A percentile compares a stretch with the other conserved stretches of the same genome.
Evolutionary conservation across 1,139 yeast species (phyloP).

Genomic region (Geotrichum candidum): DNA sequence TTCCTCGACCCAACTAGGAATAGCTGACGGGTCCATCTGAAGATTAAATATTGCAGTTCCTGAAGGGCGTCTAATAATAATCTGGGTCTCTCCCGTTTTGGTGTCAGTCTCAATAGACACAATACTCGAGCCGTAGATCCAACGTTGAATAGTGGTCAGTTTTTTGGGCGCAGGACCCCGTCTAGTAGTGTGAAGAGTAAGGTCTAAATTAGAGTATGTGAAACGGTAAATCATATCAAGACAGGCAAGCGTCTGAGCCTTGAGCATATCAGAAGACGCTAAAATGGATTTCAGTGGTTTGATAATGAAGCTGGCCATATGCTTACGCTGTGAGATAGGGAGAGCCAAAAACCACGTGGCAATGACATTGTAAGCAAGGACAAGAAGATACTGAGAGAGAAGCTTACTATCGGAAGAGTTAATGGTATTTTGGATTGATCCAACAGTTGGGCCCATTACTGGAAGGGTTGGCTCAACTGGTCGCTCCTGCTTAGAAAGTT

Average conservation of each 20-base stretch:
- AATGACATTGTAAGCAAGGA: constrained; percentile 63
- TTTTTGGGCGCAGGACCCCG: constrained; percentile 21
- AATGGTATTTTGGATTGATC: constrained; percentile 18
- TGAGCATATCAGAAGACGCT: constrained; percentile 38
- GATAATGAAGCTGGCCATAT: constrained; percentile 56
- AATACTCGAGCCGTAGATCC: constrained; percentile 61
- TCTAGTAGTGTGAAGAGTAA: constrained; percentile 38
- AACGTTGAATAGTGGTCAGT: constrained; percentile 37
- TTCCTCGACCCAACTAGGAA: constrained; percentile 29
- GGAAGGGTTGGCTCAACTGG: constrained; percentile 46
- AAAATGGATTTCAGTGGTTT: constrained; percentile 28
- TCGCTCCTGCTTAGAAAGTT: constrained; percentile 36
- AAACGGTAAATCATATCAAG: constrained; percentile 65
- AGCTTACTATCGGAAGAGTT: constrained; percentile 20
- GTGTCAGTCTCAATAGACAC: constrained; percentile 52
- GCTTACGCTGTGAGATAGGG: constrained; percentile 51
- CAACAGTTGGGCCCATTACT: constrained; percentile 17
- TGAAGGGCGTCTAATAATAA: constrained; percentile 60
- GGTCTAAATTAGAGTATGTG: constrained; percentile 59
- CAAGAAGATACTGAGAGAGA: constrained; percentile 54
- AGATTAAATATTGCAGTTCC: constrained; percentile 51
- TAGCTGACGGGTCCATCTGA: constrained; percentile 41
- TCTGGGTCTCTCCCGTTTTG: constrained; percentile 47
- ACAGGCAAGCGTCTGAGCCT: constrained; percentile 56
- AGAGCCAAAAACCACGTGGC: constrained; percentile 70